Conservation (phyloP, 2,329 filamentous ascomycete genomes). For the Endoconidiophora laricicola region DNA sequence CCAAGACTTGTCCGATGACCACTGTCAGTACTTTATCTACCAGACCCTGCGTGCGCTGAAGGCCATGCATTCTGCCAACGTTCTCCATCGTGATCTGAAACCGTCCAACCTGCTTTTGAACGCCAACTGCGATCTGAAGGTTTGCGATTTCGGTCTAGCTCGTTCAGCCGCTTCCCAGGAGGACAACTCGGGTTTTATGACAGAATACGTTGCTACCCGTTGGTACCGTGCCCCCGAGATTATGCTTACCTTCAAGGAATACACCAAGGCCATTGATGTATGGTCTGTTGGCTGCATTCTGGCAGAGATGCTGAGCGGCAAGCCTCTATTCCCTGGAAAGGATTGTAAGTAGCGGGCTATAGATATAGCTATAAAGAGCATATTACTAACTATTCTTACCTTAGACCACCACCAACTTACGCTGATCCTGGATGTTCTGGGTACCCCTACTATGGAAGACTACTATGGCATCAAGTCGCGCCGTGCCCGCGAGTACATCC, state of each 20-base stretch:
- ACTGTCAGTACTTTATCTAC: constrained; percentile 99
- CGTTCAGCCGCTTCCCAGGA: constrained; percentile 92
- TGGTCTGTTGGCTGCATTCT: constrained; percentile 98
- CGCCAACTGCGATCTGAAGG: constrained; percentile 96
- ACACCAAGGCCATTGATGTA: constrained; percentile 97
- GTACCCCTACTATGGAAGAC: constrained; percentile 98
- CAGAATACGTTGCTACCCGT: constrained; percentile 96
- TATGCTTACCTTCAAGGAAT: constrained; percentile 99
- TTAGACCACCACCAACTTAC: constrained; percentile 94
- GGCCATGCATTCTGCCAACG: constrained; percentile 98
- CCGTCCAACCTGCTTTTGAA: constrained; percentile 94
- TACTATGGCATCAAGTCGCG: constrained; percentile 99
- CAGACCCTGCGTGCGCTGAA: constrained; percentile 94
- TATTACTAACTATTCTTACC: neutral
- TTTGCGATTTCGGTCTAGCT: constrained; percentile 94
- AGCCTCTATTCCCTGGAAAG: constrained; percentile 94
- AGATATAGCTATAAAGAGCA: neutral
- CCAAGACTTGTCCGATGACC: constrained; percentile 94
- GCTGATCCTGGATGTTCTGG: constrained; percentile 88
- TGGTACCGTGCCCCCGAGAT: constrained; percentile 99
- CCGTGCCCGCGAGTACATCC: constrained; percentile 92
- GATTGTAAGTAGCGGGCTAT: constrained; percentile 54
- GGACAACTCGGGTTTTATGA: constrained; percentile 99
- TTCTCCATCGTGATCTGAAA: constrained; percentile 92
- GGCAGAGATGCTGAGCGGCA: constrained; percentile 96